Percentiles rank a stretch among this genome's conserved stretches.
Evolutionary conservation across 2,329 filamentous ascomycete genomes (phyloP).

Genomic region (Clonostachys byssicola): DNA sequence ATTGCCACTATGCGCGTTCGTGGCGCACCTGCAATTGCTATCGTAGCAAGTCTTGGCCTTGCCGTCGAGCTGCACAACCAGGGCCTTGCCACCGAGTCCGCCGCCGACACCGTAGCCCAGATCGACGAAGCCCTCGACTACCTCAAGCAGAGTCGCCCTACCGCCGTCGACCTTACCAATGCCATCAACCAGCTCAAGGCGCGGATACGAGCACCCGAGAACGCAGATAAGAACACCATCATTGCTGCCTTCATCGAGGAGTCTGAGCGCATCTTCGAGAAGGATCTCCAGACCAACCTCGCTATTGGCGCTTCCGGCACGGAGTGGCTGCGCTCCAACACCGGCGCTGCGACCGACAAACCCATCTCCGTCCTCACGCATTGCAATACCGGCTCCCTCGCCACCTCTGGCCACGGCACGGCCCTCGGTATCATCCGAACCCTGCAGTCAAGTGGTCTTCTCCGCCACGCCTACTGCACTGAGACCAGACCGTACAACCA

Average conservation of each 20-base stretch:
- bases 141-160: constrained; percentile 83
- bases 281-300: constrained; percentile 84
- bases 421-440: constrained; percentile 91
- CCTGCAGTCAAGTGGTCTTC: constrained; percentile 58
- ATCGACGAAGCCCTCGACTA: constrained; percentile 79
- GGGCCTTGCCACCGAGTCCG: constrained; percentile 30
- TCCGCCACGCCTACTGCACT: constrained; percentile 89
- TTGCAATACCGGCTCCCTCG: constrained; percentile 96
- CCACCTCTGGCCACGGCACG: constrained; percentile 96
- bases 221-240: constrained; percentile 44
- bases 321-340: constrained; percentile 70
- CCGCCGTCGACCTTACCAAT: constrained; percentile 91
- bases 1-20: constrained; percentile 77
- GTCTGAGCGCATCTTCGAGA: constrained; percentile 81
- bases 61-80: constrained; percentile 75
- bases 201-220: constrained; percentile 48
- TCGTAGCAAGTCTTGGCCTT: constrained; percentile 87
- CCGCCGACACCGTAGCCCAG: constrained; percentile 60
- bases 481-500: constrained; percentile 98
- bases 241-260: constrained; percentile 69
- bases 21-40: constrained; percentile 89
- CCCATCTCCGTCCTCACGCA: constrained; percentile 84
- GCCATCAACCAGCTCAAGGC: constrained; percentile 77
- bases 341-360: constrained; percentile 37
- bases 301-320: constrained; percentile 81